Conservation (phyloP, 2,329 filamentous ascomycete species). For the Epichloe uncinata region DNA sequence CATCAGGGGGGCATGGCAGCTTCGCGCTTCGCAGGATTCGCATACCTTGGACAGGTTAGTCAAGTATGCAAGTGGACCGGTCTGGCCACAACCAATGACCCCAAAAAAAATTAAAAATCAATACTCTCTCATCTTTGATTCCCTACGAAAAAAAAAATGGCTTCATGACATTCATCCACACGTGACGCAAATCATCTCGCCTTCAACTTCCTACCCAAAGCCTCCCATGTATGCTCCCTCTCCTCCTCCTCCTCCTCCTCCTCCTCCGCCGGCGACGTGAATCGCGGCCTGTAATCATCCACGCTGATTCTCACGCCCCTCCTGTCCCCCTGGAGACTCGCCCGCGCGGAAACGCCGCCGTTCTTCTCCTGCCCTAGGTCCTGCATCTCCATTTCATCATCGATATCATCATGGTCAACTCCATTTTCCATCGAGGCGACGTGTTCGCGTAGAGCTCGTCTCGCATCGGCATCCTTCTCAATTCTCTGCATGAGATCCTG, state of each 20-base stretch:
- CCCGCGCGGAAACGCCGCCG: neutral
- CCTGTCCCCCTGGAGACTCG: neutral
- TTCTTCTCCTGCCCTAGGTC: neutral
- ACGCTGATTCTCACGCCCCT: neutral
- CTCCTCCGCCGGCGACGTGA: conserved; percentile 18
- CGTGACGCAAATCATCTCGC: too few species aligned
- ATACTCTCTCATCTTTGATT: too few species aligned
- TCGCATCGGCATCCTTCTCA: conserved; percentile 48
- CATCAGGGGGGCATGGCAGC: too few species aligned
- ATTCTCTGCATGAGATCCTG: conserved; percentile 75
- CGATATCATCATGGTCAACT: conserved; percentile 9
- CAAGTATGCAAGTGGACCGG: too few species aligned
- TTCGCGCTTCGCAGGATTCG: too few species aligned
- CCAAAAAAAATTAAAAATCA: too few species aligned
- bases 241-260: conserved; percentile 6
- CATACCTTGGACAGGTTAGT: too few species aligned
- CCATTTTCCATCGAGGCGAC: conserved; percentile 6
- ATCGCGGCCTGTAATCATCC: conserved; percentile 10
- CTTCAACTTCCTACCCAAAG: too few species aligned
- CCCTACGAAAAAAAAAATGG: too few species aligned
- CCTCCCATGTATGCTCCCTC: too few species aligned
- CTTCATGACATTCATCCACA: too few species aligned
- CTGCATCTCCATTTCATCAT: neutral
- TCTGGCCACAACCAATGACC: too few species aligned
- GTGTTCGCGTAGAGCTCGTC: conserved; percentile 42